A percentile compares a stretch with the other conserved stretches of the same genome.
Evolutionary conservation across 139 green algal species (phyloP).

Genomic region (Chlorella ohadii): DNA sequence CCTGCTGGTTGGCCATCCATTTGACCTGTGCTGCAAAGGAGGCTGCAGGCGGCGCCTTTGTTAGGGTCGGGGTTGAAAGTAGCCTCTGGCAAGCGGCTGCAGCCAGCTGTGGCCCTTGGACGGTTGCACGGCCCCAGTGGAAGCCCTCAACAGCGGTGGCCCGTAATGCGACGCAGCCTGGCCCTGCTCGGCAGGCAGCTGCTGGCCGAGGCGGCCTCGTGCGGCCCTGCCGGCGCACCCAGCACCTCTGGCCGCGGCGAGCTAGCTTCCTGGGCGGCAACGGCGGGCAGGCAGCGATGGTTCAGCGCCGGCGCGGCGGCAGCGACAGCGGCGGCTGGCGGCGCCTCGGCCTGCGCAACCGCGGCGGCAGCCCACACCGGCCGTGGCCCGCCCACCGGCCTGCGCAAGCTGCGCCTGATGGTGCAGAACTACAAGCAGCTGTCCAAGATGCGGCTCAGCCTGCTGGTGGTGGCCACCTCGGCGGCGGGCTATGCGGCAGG

Average conservation of each 20-base stretch:
- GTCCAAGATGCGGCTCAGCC: conserved; percentile 86
- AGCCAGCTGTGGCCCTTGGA: background rate
- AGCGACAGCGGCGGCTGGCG: background rate
- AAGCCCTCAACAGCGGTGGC: background rate
- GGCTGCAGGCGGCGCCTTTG: no score
- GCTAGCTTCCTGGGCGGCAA: background rate
- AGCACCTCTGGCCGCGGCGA: conserved; percentile 17
- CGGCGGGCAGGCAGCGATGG: background rate
- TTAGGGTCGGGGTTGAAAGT: no score
- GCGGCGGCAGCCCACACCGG: no score
- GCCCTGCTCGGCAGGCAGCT: conserved; percentile 16
- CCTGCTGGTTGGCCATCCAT: no score
- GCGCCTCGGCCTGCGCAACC: background rate
- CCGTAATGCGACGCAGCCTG: conserved; percentile 5
- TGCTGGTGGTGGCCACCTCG: conserved; percentile 91
- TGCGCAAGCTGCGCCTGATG: background rate
- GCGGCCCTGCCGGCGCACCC: background rate
- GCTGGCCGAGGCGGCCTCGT: background rate
- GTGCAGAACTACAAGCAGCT: conserved; percentile 85
- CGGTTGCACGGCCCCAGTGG: background rate
- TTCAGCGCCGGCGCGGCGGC: background rate
- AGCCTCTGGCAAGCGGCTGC: background rate
- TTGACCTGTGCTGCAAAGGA: no score
- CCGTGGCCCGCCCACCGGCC: background rate
- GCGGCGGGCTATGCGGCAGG: conserved; percentile 87